A percentile compares a stretch with the other conserved stretches of the same genome.
phyloP scores from a whole-genome alignment of 1,284 basidiomycete species.

The Anthracocystis walkeri region DNA sequence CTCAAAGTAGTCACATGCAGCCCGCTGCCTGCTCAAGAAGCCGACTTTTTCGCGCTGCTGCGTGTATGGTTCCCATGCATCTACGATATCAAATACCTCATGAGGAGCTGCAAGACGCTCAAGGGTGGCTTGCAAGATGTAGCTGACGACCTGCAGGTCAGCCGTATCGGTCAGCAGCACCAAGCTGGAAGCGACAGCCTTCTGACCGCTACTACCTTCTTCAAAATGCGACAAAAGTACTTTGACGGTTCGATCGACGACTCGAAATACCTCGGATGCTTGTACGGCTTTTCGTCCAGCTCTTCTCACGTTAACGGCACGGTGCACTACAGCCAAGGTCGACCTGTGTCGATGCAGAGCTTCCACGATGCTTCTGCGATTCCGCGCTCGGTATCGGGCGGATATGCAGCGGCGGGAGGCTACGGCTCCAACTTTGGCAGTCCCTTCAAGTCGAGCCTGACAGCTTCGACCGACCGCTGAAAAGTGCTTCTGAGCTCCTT shows the following conservation, averaged over 20 bases:
- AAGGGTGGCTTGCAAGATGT: conserved; percentile 96
- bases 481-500: not conserved
- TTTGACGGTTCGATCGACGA: conserved; percentile 85
- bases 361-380: conserved; percentile 47
- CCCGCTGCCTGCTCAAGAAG: conserved; percentile 88
- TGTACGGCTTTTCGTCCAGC: conserved; percentile 66
- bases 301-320: conserved; percentile 51
- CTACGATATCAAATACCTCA: conserved; percentile 98
- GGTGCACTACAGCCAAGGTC: conserved; percentile 51
- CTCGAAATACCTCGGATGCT: conserved; percentile 64
- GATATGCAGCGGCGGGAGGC: conserved; percentile 33
- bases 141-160: conserved; percentile 89
- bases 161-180: conserved; percentile 90
- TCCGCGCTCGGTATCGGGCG: conserved; percentile 46
- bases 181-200: conserved; percentile 96
- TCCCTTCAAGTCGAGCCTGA: conserved; percentile 43
- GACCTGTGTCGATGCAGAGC: conserved; percentile 46
- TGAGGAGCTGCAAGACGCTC: conserved; percentile 86
- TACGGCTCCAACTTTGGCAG: conserved; percentile 48
- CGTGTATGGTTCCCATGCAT: conserved; percentile 95
- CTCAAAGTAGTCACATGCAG: conserved; percentile 91
- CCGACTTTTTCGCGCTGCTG: conserved; percentile 88
- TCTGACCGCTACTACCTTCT: conserved; percentile 91
- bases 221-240: conserved; percentile 92
- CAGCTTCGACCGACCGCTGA: conserved; percentile 39